Conservation (phyloP, 345 rosid species). For the Abelmoschus esculentus region DNA sequence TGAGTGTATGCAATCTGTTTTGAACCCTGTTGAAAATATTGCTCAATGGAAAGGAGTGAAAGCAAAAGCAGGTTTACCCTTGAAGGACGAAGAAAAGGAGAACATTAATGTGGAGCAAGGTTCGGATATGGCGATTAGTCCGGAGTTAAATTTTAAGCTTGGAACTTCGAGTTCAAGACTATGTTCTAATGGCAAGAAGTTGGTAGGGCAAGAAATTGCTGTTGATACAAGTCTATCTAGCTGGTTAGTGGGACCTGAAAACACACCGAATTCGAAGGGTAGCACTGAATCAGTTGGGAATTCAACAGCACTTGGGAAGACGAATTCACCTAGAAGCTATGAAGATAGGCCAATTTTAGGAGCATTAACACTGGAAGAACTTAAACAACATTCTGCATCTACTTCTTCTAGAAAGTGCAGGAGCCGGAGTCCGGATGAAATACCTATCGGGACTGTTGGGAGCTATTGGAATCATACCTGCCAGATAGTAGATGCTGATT, state of each 20-base stretch:
- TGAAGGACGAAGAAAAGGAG: conserved; percentile 33
- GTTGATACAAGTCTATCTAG: conserved; percentile 61
- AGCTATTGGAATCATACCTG: conserved; percentile 45
- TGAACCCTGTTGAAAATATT: conserved; percentile 49
- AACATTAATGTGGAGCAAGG: conserved; percentile 26
- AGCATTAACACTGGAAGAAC: conserved; percentile 31
- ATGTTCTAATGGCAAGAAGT: conserved; percentile 13
- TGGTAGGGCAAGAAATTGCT: conserved; percentile 25
- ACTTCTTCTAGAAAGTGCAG: conserved; percentile 18
- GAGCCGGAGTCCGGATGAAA: conserved; percentile 28
- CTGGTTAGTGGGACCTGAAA: conserved; percentile 48
- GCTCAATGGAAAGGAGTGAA: conserved; percentile 36
- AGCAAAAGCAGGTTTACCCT: conserved; percentile 21
- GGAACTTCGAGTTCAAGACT: background rate
- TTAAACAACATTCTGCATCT: conserved; percentile 29
- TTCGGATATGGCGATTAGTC: background rate
- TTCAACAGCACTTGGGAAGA: conserved; percentile 26
- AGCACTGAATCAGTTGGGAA: conserved; percentile 30
- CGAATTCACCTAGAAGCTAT: conserved; percentile 23
- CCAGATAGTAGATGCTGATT: conserved; percentile 24
- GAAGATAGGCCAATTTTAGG: conserved; percentile 33
- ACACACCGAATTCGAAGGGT: conserved; percentile 27
- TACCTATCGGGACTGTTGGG: conserved; percentile 54
- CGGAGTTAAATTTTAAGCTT: conserved; percentile 18
- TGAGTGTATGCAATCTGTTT: conserved; percentile 28